Evolutionary conservation across 2,329 filamentous ascomycete species (phyloP).

Genomic region (Mycosphaerella sp.): DNA sequence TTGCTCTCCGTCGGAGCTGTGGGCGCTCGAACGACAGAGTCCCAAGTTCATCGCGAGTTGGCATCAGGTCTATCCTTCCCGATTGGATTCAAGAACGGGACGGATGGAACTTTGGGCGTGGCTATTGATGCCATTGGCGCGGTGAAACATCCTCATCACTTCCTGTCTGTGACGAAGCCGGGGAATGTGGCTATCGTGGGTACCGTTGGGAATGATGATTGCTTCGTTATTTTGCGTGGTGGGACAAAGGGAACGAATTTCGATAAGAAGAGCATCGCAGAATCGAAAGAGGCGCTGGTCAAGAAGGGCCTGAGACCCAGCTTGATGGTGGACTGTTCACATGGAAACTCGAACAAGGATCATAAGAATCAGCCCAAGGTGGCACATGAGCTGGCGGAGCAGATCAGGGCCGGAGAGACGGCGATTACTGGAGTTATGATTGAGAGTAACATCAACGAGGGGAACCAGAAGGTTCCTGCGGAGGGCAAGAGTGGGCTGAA

Average conservation of each 20-base stretch:
- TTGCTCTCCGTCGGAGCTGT: slow-evolving; percentile 86
- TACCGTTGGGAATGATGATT: slow-evolving; percentile 91
- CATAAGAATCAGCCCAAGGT: slow-evolving; percentile 98
- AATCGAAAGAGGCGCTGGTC: slow-evolving; percentile 70
- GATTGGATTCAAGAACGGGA: slow-evolving; percentile 99
- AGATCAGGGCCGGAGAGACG: slow-evolving; percentile 76
- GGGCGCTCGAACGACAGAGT: slow-evolving; percentile 93
- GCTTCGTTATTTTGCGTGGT: slow-evolving; percentile 91
- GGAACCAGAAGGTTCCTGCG: slow-evolving; percentile 82
- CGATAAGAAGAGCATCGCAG: slow-evolving; percentile 74
- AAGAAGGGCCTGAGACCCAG: slow-evolving; percentile 65
- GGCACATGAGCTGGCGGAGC: slow-evolving; percentile 69
- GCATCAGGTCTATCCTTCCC: slow-evolving; percentile 93
- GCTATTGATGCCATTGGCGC: slow-evolving; percentile 94
- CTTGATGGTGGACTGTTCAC: slow-evolving; percentile 97
- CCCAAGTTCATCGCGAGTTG: slow-evolving; percentile 88
- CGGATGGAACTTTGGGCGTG: slow-evolving; percentile 80
- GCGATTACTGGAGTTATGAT: slow-evolving; percentile 98
- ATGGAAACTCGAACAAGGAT: slow-evolving; percentile 79
- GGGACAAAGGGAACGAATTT: slow-evolving; percentile 93
- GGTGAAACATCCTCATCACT: slow-evolving; percentile 87
- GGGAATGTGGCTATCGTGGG: slow-evolving; percentile 92
- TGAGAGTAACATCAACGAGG: slow-evolving; percentile 93
- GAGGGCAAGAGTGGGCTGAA: slow-evolving; percentile 80
- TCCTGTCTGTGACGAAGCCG: slow-evolving; percentile 94